Evolutionary conservation across 2,329 filamentous ascomycete species (phyloP).

Genomic region (Phialemoniopsis sp.): DNA sequence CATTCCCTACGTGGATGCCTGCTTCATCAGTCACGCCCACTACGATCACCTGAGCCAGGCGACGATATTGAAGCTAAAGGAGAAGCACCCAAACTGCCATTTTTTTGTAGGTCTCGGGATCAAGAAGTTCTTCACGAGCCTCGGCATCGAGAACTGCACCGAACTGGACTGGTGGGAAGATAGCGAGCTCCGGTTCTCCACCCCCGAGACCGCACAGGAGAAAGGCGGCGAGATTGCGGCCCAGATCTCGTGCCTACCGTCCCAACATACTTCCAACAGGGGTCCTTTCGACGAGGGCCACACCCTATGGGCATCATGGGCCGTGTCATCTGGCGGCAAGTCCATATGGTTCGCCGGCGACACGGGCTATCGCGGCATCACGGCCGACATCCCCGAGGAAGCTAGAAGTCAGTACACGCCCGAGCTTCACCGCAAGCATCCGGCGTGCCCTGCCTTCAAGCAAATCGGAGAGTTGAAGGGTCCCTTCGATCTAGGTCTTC

Average conservation of each 20-base stretch:
- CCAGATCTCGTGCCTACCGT: constrained; percentile 73
- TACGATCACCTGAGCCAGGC: constrained; percentile 87
- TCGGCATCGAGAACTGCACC: constrained; percentile 71
- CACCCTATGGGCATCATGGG: constrained; percentile 90
- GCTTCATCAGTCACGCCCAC: constrained; percentile 84
- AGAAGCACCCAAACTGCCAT: constrained; percentile 71
- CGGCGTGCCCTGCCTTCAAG: constrained; percentile 77
- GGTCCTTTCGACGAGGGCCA: constrained; percentile 63
- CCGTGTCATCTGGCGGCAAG: constrained; percentile 65
- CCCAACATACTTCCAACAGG: constrained; percentile 76
- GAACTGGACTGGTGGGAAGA: constrained; percentile 97
- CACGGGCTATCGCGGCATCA: constrained; percentile 80
- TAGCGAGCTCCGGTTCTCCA: constrained; percentile 50
- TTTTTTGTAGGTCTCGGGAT: constrained; percentile 87
- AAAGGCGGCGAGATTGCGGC: constrained; percentile 57
- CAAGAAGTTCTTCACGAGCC: constrained; percentile 72
- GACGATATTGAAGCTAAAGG: constrained; percentile 66
- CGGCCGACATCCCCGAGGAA: constrained; percentile 37
- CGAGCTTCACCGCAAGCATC: constrained; percentile 38
- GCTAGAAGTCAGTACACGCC: constrained; percentile 64
- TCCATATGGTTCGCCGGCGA: constrained; percentile 89
- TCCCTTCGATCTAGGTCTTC: constrained; percentile 85
- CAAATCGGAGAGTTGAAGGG: constrained; percentile 77
- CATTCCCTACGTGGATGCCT: constrained; percentile 71
- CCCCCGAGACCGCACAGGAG: constrained; percentile 7